Conservation (phyloP, 179 eudicot genomes). For the Silene noctiflora region DNA sequence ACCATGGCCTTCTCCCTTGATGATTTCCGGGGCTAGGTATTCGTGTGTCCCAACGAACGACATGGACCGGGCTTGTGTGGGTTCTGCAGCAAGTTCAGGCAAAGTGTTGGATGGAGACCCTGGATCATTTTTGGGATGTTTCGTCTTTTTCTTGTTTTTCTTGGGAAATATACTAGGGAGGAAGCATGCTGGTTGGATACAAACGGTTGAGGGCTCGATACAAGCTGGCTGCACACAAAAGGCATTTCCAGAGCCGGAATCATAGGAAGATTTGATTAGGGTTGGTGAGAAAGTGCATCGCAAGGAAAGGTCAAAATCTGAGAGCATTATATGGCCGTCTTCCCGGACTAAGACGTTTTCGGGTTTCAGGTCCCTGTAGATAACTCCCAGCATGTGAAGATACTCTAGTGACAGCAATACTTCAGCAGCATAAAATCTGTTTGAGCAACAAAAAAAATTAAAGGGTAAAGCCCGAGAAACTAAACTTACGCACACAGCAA, state of each 20-base stretch:
- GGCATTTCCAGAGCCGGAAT: constrained; percentile 45
- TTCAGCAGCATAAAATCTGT: constrained; percentile 92
- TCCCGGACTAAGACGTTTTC: constrained; percentile 88
- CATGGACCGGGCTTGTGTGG: constrained; percentile 84
- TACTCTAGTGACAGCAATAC: constrained; percentile 79
- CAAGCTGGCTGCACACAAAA: constrained; percentile 81
- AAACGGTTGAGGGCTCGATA: constrained; percentile 60
- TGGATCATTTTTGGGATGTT: constrained; percentile 38
- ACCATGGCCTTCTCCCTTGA: constrained; percentile 81
- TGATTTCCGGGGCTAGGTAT: constrained; percentile 75
- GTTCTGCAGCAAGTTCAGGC: constrained; percentile 81
- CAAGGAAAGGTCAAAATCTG: constrained; percentile 81
- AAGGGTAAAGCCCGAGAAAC: not conserved
- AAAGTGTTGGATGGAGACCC: constrained; percentile 28
- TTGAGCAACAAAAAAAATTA: not conserved
- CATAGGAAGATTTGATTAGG: constrained; percentile 45
- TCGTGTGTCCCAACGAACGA: constrained; percentile 92
- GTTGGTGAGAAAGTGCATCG: constrained; percentile 75
- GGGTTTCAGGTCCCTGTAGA: constrained; percentile 82
- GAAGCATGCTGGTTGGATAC: constrained; percentile 80
- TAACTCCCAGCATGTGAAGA: constrained; percentile 89
- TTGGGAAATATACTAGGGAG: constrained; percentile 63
- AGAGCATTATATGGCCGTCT: constrained; percentile 90
- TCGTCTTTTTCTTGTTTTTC: constrained; percentile 56
- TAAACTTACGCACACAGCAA: not conserved